Evolutionary conservation across 2,329 filamentous ascomycete genomes (phyloP), one percentile per base, ranked within the genome.

Genomic region (Leptographium flavum): DNA sequence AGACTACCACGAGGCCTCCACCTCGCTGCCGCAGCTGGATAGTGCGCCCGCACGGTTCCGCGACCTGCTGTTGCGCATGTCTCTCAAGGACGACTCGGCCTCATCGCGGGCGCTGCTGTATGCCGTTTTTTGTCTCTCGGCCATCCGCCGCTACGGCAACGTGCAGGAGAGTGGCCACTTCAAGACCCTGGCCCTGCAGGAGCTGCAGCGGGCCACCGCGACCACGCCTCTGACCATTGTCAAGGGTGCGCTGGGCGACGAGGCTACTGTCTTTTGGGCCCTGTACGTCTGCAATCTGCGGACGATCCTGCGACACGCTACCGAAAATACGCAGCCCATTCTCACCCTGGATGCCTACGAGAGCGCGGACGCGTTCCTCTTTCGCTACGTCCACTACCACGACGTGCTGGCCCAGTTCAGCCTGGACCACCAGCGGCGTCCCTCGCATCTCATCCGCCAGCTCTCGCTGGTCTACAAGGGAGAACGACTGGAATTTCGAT

Each of bases 381-480:
- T 58, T 42, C 58, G 56, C 50, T 47, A 51, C n/a, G 53, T 58
- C 2, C 51, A 58, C 43, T 59, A 59, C 47, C 51, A 58, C 43
- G 54, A 57, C 43, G 53, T 56, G 2, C 43, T 58, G 7, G 50
- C 55, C 8, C 55, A 53, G 33, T 60, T 59, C 44, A 51, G 51
- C 15, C 40, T 55, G 2, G 47, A 41, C 35, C 53, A 58, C 41
- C 58, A 56, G 58, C 41, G 50, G 10, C 49, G 49, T 11, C 46
- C 48, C 4, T 19, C 38, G 0, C 46, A 50, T 3, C 38, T 47
- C 19, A 15, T 25, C 19, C 11, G n/a, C 7, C 43, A 43, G 17
- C 15, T 46, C 21, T 32, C 11, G 3, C 23, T 46, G 27, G 22
- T 21, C 4, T 47, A 43, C 40, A 43, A 46, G 27, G 43, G 30